Evolutionary conservation across 2,329 filamentous ascomycete species (phyloP).

Genomic region (Xylaria hypoxylon): DNA sequence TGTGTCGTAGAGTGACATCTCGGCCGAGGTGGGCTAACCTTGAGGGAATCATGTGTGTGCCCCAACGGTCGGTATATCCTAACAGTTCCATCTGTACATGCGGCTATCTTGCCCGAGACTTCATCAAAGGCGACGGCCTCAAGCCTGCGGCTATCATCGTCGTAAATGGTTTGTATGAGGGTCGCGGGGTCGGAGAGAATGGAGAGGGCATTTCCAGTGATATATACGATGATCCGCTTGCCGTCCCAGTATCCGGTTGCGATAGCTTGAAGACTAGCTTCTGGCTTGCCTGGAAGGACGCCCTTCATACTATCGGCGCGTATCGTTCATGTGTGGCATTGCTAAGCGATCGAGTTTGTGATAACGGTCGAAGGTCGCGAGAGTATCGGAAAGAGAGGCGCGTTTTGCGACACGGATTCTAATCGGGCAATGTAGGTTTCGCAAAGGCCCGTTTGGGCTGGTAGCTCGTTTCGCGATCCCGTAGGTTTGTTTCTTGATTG

Average conservation of each 20-base stretch:
- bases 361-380: constrained; percentile 9
- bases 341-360: constrained; percentile 36
- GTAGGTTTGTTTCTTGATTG: not conserved
- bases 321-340: constrained; percentile 45
- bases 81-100: constrained; percentile 73
- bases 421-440: constrained; percentile 3
- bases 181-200: constrained; percentile 80
- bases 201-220: constrained; percentile 88
- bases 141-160: constrained; percentile 75
- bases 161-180: constrained; percentile 90
- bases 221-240: constrained; percentile 69
- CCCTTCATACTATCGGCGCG: constrained; percentile 57
- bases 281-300: constrained; percentile 62
- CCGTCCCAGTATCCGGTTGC: constrained; percentile 60
- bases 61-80: constrained; percentile 84
- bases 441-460: constrained; percentile 16
- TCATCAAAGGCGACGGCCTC: constrained; percentile 86
- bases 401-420: constrained; percentile 32
- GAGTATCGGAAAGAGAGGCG: constrained; percentile 22
- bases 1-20: constrained; percentile 8
- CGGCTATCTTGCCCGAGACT: constrained; percentile 84
- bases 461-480: constrained; percentile 10
- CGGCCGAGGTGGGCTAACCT: constrained; percentile 62
- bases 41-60: constrained; percentile 75
- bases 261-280: constrained; percentile 60